Conservation (phyloP, 108 stramenopile genomes). For the Pseudonitzschia pungens region DNA sequence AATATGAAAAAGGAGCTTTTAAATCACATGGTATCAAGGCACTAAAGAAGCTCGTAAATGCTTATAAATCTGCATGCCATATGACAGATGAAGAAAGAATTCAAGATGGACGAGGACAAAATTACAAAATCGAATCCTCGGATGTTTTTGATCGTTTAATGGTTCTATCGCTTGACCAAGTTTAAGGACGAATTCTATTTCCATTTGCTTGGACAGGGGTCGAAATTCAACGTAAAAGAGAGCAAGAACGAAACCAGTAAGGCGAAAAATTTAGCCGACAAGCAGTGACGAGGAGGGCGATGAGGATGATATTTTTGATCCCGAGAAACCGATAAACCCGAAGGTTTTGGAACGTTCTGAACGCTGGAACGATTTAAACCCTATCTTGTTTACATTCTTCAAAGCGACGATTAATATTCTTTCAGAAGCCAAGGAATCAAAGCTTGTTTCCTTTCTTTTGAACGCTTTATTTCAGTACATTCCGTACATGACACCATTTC, state of each 20-base stretch:
- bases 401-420: slow-evolving; percentile 73
- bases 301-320: slow-evolving; percentile 45
- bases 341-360: slow-evolving; percentile 54
- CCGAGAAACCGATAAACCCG: slow-evolving; percentile 79
- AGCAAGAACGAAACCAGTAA: slow-evolving; percentile 18
- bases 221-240: slow-evolving; percentile 10
- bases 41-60: slow-evolving; percentile 69
- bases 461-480: slow-evolving; percentile 70
- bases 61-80: slow-evolving; percentile 83
- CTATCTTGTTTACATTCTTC: slow-evolving; percentile 70
- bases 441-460: slow-evolving; percentile 69
- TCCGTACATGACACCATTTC: slow-evolving; percentile 85
- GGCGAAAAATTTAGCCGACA: slow-evolving; percentile 10
- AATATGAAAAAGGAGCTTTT: slow-evolving; percentile 68
- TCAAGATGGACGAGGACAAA: slow-evolving; percentile 17
- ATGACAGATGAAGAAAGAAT: slow-evolving; percentile 48
- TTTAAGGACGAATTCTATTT: slow-evolving; percentile 73
- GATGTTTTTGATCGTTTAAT: slow-evolving; percentile 78
- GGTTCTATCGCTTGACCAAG: slow-evolving; percentile 61
- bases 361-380: slow-evolving; percentile 52
- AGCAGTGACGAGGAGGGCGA: slow-evolving; percentile 33
- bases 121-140: slow-evolving; percentile 68
- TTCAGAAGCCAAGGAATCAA: slow-evolving; percentile 79
- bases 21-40: slow-evolving; percentile 70
- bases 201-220: slow-evolving; percentile 60